These are phyloP conservation scores for Plasmodiophora brassicae DNA, from an alignment of 208 protist species.

Conservation along the genomic window DNA sequence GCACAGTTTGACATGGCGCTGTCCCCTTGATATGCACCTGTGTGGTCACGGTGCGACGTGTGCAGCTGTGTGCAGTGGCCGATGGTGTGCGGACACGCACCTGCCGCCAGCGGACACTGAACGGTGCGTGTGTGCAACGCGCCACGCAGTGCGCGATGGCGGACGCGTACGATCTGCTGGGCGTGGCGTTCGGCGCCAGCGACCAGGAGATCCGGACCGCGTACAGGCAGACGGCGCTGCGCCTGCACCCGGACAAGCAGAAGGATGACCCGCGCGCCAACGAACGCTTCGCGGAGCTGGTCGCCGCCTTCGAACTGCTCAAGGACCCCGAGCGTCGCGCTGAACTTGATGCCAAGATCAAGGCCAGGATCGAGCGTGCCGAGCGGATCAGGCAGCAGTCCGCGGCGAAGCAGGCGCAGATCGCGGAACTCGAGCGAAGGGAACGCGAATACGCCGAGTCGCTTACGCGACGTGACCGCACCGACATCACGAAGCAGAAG, in stretches of 20 bases:
- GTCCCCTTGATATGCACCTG: too few relatives aligned
- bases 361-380: neutral
- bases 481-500: neutral
- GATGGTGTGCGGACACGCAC: too few relatives aligned
- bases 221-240: neutral
- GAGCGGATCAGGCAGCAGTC: neutral
- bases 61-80: too few relatives aligned
- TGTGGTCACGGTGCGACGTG: too few relatives aligned
- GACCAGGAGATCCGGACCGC: constrained; percentile 20
- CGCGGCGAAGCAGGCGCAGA: neutral
- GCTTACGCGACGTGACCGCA: neutral
- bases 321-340: neutral
- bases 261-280: neutral
- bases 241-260: neutral
- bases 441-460: neutral
- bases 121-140: too few relatives aligned
- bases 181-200: neutral
- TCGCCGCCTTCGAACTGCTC: constrained; percentile 22
- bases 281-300: constrained; percentile 1
- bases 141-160: too few relatives aligned
- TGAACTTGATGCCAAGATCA: constrained; percentile 12
- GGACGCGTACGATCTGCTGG: constrained; percentile 1
- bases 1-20: too few relatives aligned
- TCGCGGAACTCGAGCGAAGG: neutral
- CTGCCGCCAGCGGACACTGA: too few relatives aligned